Evolutionary conservation across 805 yeast genomes (phyloP).

Genomic region (Yarrowia deformans): DNA sequence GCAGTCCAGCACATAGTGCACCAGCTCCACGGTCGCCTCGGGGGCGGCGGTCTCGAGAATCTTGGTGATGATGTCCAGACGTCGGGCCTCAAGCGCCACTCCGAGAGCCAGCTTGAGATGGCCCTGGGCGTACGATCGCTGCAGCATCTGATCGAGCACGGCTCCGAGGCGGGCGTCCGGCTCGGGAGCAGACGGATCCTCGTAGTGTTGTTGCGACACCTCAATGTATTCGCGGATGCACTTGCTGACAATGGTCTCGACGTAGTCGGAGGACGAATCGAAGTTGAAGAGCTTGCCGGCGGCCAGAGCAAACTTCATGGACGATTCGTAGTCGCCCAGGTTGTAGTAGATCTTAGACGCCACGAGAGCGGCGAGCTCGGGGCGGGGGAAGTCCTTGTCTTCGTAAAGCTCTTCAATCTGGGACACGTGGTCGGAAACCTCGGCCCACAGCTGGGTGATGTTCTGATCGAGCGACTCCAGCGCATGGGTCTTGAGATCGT

Average conservation of each 20-base stretch:
- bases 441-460: constrained; percentile 96
- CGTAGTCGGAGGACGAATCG: constrained; percentile 78
- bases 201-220: constrained; percentile 62
- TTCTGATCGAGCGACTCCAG: constrained; percentile 77
- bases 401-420: constrained; percentile 92
- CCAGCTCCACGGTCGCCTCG: constrained; percentile 49
- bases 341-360: constrained; percentile 91
- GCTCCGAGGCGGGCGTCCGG: constrained; percentile 65
- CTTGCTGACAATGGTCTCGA: constrained; percentile 91
- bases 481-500: constrained; percentile 80
- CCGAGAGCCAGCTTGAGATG: constrained; percentile 88
- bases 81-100: constrained; percentile 83
- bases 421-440: constrained; percentile 86
- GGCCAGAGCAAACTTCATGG: constrained; percentile 85
- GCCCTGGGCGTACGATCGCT: constrained; percentile 72
- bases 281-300: constrained; percentile 84
- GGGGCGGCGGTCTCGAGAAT: constrained; percentile 39
- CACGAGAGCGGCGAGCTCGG: constrained; percentile 86
- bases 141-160: constrained; percentile 86
- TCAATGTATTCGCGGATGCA: constrained; percentile 84
- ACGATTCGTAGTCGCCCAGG: constrained; percentile 89
- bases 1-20: constrained; percentile 74
- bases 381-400: constrained; percentile 75
- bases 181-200: constrained; percentile 45
- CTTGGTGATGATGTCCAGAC: constrained; percentile 77